Evolutionary conservation across 192 early-diverging fungal genomes (phyloP).

Genomic region (Coemansia sp.): DNA sequence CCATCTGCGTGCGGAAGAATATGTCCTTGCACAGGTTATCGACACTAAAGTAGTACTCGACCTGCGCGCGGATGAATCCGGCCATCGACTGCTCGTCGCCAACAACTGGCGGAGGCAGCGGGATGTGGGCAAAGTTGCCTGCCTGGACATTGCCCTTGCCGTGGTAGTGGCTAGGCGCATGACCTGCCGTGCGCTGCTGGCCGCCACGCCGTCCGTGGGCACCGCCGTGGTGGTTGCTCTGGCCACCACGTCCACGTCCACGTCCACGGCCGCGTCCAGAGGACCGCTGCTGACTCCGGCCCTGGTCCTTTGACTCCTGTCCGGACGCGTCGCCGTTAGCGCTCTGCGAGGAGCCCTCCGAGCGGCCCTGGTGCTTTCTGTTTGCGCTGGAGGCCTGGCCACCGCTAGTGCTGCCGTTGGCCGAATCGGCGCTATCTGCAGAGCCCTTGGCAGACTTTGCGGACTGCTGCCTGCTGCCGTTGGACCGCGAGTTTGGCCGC

Average conservation of each 20-base stretch:
- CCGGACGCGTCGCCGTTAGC: background rate
- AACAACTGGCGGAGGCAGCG: constrained; percentile 31
- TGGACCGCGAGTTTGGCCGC: background rate
- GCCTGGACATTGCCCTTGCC: constrained; percentile 51
- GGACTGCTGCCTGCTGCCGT: constrained; percentile 2
- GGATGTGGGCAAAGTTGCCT: constrained; percentile 21
- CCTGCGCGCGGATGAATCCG: constrained; percentile 49
- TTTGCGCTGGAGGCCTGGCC: constrained; percentile 5
- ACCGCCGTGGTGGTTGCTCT: constrained; percentile 8
- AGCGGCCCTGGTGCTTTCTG: constrained; percentile 8
- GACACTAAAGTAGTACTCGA: constrained; percentile 95
- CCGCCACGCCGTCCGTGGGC: constrained; percentile 19
- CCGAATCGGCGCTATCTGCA: background rate
- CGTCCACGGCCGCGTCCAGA: constrained; percentile 23
- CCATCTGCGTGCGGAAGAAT: constrained; percentile 92
- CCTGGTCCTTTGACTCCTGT: background rate
- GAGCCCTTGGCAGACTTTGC: constrained; percentile 3
- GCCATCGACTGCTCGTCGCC: constrained; percentile 42
- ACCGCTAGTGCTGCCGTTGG: constrained; percentile 5
- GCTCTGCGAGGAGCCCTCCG: background rate
- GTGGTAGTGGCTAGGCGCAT: constrained; percentile 45
- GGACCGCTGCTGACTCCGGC: constrained; percentile 10
- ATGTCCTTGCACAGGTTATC: constrained; percentile 97
- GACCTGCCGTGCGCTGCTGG: constrained; percentile 27
- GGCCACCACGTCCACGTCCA: constrained; percentile 29